These are phyloP conservation scores for Aristolochia fimbriata DNA, from an alignment of 164 flowering plant species.

Conservation along the genomic window DNA sequence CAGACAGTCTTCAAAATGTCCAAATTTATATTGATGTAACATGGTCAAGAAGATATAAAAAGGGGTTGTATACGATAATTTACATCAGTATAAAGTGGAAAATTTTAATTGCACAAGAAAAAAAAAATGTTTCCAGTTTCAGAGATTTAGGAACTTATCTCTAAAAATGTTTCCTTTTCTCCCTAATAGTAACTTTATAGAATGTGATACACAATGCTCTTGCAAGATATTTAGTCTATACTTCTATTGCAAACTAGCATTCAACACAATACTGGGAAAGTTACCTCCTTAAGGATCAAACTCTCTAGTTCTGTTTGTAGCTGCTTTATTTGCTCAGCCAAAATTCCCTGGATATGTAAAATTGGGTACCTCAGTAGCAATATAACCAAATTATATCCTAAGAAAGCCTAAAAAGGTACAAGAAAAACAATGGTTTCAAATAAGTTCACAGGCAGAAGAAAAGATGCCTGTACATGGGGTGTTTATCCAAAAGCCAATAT, in stretches of 20 bases:
- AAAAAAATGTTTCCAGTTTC: background rate
- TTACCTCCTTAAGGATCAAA: conserved; percentile 19
- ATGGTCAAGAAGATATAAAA: too few relatives aligned
- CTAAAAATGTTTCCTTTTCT: background rate
- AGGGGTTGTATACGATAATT: too few relatives aligned
- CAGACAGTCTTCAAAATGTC: too few relatives aligned
- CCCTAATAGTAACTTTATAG: background rate
- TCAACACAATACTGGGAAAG: background rate
- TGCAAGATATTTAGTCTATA: too few relatives aligned
- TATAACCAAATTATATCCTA: background rate
- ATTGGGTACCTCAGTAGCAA: background rate
- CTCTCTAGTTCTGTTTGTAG: conserved; percentile 16
- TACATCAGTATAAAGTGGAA: too few relatives aligned
- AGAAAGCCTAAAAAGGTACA: background rate
- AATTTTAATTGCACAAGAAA: background rate
- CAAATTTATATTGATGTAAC: too few relatives aligned
- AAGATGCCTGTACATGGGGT: background rate
- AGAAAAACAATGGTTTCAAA: background rate
- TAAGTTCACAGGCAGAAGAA: background rate
- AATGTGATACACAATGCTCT: background rate
- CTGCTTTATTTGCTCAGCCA: conserved; percentile 22
- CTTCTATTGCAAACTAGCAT: background rate
- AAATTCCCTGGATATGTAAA: conserved; percentile 15
- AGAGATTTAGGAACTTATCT: background rate
- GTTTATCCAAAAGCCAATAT: background rate